phyloP scores from a whole-genome alignment of 805 yeast species.

The Suhomyces emberorum region DNA sequence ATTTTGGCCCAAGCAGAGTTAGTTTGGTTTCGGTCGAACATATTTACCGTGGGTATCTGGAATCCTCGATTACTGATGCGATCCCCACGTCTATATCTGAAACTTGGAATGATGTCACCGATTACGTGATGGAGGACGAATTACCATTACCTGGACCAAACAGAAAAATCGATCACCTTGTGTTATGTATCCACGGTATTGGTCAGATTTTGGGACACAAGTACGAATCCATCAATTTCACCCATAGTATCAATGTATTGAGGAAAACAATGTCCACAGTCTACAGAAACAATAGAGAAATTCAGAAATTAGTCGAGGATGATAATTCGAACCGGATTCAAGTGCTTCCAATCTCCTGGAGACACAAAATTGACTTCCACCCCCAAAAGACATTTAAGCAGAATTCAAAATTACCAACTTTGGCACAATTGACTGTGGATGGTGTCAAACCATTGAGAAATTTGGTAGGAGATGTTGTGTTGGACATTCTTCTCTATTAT shows the following conservation, averaged over 20 bases:
- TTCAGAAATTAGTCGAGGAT: conserved; percentile 29
- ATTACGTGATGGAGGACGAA: conserved; percentile 17
- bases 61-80: conserved; percentile 31
- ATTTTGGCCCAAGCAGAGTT: conserved; percentile 32
- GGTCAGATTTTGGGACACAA: conserved; percentile 83
- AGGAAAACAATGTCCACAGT: conserved; percentile 55
- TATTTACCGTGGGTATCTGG: conserved; percentile 49
- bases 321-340: conserved; percentile 60
- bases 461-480: conserved; percentile 78
- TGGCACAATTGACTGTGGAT: conserved; percentile 70
- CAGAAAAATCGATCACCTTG: conserved; percentile 54
- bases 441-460: conserved; percentile 76
- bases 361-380: conserved; percentile 69
- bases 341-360: conserved; percentile 89
- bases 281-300: conserved; percentile 37
- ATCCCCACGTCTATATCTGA: conserved; percentile 12
- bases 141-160: background rate
- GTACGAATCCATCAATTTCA: conserved; percentile 79
- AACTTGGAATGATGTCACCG: conserved; percentile 20
- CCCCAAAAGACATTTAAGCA: conserved; percentile 41
- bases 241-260: conserved; percentile 73
- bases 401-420: conserved; percentile 49
- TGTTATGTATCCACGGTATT: conserved; percentile 91
- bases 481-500: conserved; percentile 75
- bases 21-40: conserved; percentile 43